Conservation (phyloP, 1,139 yeast genomes). For the Magnusiomyces suaveolens region DNA sequence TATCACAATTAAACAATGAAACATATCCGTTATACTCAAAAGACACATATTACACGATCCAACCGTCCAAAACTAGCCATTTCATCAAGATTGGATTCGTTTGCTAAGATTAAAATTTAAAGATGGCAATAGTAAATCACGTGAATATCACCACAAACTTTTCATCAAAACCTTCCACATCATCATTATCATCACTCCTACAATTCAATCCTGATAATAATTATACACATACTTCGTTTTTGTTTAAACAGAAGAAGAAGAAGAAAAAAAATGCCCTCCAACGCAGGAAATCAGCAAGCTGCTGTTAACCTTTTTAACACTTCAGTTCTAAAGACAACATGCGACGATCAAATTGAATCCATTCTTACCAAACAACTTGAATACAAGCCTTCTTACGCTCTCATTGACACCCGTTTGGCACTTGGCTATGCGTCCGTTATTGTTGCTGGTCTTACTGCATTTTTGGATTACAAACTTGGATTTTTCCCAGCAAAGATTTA, state of each 20-base stretch:
- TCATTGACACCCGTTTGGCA: slow-evolving; percentile 54
- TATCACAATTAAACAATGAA: too few relatives aligned
- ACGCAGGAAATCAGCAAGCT: neutral
- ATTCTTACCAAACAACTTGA: slow-evolving; percentile 45
- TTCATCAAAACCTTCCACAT: neutral
- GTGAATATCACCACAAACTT: too few relatives aligned
- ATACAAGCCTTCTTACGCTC: slow-evolving; percentile 48
- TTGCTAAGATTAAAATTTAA: too few relatives aligned
- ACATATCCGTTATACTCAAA: too few relatives aligned
- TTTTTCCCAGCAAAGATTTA: slow-evolving; percentile 33
- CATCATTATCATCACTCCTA: neutral
- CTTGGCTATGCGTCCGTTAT: slow-evolving; percentile 61
- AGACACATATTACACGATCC: too few relatives aligned
- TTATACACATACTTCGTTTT: too few relatives aligned
- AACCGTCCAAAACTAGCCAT: too few relatives aligned
- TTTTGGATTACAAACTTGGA: slow-evolving; percentile 54
- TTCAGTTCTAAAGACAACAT: slow-evolving; percentile 27
- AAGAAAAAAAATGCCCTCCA: neutral
- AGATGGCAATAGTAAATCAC: too few relatives aligned
- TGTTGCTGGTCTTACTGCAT: slow-evolving; percentile 56
- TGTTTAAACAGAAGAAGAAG: too few relatives aligned
- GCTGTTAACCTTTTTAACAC: neutral
- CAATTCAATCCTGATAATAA: neutral
- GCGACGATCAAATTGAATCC: slow-evolving; percentile 29
- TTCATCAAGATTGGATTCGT: too few relatives aligned